These are phyloP conservation scores for Amesomyces nigricolor DNA, from an alignment of 2,329 filamentous ascomycete genomes.

Conservation along the genomic window DNA sequence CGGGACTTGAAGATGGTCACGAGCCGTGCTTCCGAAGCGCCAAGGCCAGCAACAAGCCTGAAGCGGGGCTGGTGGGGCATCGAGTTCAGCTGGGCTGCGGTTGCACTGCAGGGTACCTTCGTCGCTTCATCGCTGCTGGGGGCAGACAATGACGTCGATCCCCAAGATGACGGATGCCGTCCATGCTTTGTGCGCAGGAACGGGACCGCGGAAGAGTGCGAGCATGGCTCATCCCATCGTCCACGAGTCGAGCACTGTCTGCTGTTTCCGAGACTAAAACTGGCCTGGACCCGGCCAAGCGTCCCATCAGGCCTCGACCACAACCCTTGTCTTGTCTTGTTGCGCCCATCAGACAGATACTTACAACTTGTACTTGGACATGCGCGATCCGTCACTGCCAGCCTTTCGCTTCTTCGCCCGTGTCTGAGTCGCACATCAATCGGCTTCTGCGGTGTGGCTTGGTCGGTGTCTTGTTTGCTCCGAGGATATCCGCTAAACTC, in stretches of 20 bases:
- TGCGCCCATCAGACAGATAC: slow-evolving; percentile 9
- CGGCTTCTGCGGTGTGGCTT: background rate
- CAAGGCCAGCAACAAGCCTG: background rate
- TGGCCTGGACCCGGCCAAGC: background rate
- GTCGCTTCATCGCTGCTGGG: background rate
- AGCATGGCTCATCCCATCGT: slow-evolving; percentile 4
- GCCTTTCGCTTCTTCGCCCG: no score
- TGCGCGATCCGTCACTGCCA: no score
- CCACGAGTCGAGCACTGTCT: background rate
- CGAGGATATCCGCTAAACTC: background rate
- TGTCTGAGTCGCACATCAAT: no score
- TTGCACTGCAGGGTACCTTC: slow-evolving; percentile 9
- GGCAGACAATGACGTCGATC: slow-evolving; percentile 20
- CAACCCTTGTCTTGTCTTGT: slow-evolving; percentile 2
- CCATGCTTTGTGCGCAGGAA: background rate
- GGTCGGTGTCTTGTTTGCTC: background rate
- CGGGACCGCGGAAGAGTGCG: background rate
- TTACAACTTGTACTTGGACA: no score
- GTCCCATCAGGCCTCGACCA: background rate
- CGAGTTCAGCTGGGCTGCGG: slow-evolving; percentile 8
- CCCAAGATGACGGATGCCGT: slow-evolving; percentile 10
- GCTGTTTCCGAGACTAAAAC: background rate
- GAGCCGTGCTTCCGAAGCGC: background rate
- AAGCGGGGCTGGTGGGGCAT: background rate
- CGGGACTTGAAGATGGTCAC: slow-evolving; percentile 1